These are phyloP conservation scores for Lentinula detonsa DNA, from an alignment of 768 basidiomycete genomes.

Conservation along the genomic window DNA sequence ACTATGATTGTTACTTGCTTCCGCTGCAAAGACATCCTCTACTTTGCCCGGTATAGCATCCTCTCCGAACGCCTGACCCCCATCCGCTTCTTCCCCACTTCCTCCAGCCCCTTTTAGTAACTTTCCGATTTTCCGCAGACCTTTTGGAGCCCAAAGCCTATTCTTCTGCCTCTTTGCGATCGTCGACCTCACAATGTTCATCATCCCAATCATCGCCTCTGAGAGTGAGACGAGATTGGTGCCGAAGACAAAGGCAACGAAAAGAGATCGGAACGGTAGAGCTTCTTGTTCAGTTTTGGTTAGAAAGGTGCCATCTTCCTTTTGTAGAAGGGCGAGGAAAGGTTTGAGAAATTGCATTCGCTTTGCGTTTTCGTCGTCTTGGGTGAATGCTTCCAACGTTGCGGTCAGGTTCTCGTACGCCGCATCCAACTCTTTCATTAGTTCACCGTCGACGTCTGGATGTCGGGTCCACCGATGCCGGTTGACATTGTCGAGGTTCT, in stretches of 20 bases:
- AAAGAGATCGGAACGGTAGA: constrained; percentile 34
- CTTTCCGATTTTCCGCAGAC: constrained; percentile 22
- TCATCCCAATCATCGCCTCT: constrained; percentile 27
- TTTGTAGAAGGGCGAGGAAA: constrained; percentile 31
- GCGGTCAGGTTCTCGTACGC: constrained; percentile 17
- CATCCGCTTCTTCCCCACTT: constrained; percentile 18
- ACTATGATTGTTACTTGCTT: not conserved
- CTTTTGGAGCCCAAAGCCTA: constrained; percentile 46
- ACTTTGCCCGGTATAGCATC: constrained; percentile 3
- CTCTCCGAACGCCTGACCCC: constrained; percentile 22
- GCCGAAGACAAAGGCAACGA: constrained; percentile 44
- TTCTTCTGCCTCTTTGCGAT: constrained; percentile 29
- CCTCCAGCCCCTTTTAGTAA: constrained; percentile 13
- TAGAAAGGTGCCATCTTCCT: constrained; percentile 7
- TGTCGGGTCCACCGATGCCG: constrained; percentile 22
- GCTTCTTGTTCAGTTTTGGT: not conserved
- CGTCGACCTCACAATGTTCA: constrained; percentile 29
- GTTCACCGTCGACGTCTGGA: constrained; percentile 10
- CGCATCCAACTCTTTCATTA: constrained; percentile 18
- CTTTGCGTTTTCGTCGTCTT: constrained; percentile 13
- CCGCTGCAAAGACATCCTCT: constrained; percentile 13
- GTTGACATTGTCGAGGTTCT: constrained; percentile 26
- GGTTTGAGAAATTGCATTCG: constrained; percentile 36
- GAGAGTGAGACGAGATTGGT: constrained; percentile 33
- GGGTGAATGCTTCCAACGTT: constrained; percentile 23